phyloP scores from a whole-genome alignment of 2,329 filamentous ascomycete species.

The Claviceps capensis region DNA sequence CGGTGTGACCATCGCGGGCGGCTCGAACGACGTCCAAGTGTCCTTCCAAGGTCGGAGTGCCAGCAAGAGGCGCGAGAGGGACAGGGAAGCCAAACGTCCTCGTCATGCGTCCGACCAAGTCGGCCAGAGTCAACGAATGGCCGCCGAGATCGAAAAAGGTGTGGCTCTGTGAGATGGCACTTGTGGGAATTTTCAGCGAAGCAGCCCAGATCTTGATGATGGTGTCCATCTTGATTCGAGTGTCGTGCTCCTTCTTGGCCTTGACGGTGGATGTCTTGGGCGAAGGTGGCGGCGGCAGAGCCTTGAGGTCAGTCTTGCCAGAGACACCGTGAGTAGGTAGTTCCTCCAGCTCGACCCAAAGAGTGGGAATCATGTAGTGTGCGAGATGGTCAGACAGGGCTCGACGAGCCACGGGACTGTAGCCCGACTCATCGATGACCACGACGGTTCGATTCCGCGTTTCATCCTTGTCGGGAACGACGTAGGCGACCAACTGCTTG shows the following conservation, averaged over 20 bases:
- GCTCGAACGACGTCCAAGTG: slow-evolving; percentile 59
- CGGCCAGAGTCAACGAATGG: slow-evolving; percentile 64
- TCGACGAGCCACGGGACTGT: slow-evolving; percentile 55
- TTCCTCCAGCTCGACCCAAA: slow-evolving; percentile 61
- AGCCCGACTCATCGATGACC: slow-evolving; percentile 55
- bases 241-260: slow-evolving; percentile 37
- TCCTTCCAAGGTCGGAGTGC: slow-evolving; percentile 56
- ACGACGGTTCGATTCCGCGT: slow-evolving; percentile 44
- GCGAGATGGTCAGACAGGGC: slow-evolving; percentile 53
- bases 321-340: slow-evolving; percentile 67
- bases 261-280: slow-evolving; percentile 29
- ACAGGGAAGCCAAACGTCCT: slow-evolving; percentile 60
- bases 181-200: slow-evolving; percentile 50
- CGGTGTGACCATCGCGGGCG: slow-evolving; percentile 58
- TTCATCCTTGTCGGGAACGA: slow-evolving; percentile 53
- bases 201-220: slow-evolving; percentile 62
- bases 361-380: slow-evolving; percentile 69
- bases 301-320: slow-evolving; percentile 63
- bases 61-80: slow-evolving; percentile 56
- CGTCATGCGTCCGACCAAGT: slow-evolving; percentile 57
- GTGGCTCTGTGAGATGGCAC: slow-evolving; percentile 52
- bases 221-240: slow-evolving; percentile 51
- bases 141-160: slow-evolving; percentile 74
- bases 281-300: slow-evolving; percentile 50
- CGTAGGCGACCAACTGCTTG: slow-evolving; percentile 61